phyloP scores from a whole-genome alignment of 257 asterid species.

The Pogostemon cablin region DNA sequence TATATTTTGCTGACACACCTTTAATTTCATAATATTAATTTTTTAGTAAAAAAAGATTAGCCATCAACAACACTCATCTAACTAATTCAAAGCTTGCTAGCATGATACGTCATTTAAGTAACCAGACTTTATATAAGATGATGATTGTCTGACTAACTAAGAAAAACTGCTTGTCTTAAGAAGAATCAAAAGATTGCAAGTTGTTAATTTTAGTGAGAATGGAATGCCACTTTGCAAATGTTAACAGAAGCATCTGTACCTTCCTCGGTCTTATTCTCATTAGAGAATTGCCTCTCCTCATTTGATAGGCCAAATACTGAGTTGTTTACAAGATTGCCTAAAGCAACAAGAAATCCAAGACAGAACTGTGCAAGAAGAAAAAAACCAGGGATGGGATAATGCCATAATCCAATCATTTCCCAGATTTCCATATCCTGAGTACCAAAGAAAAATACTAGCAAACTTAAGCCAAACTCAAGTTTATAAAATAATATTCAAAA shows the following conservation, averaged over 20 bases:
- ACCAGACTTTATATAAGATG: conserved; percentile 1
- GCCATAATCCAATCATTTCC: conserved; percentile 99
- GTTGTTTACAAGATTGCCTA: conserved; percentile 92
- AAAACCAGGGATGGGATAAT: conserved; percentile 96
- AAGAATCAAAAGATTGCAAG: conserved; percentile 8
- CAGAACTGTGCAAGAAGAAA: conserved; percentile 93
- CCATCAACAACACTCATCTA: conserved; percentile 15
- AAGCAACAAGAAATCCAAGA: conserved; percentile 96
- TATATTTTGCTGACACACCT: conserved; percentile 19
- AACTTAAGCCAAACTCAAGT: conserved; percentile 32
- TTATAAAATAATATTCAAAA: conserved; percentile 30
- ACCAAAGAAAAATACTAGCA: conserved; percentile 31
- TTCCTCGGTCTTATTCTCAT: conserved; percentile 68
- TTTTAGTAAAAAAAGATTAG: background rate
- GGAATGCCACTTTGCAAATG: conserved; percentile 11
- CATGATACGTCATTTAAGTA: conserved; percentile 6
- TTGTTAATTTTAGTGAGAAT: conserved; percentile 10
- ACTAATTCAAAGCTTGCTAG: conserved; percentile 6
- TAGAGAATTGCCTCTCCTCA: conserved; percentile 66
- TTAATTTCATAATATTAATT: background rate
- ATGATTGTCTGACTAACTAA: conserved; percentile 4
- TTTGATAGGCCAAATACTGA: conserved; percentile 82
- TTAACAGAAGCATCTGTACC: conserved; percentile 47
- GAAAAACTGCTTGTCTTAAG: background rate
- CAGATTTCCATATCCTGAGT: conserved; percentile 95